These are phyloP conservation scores for Backusella westeae DNA, from an alignment of 192 early-diverging fungal species.

Conservation along the genomic window DNA sequence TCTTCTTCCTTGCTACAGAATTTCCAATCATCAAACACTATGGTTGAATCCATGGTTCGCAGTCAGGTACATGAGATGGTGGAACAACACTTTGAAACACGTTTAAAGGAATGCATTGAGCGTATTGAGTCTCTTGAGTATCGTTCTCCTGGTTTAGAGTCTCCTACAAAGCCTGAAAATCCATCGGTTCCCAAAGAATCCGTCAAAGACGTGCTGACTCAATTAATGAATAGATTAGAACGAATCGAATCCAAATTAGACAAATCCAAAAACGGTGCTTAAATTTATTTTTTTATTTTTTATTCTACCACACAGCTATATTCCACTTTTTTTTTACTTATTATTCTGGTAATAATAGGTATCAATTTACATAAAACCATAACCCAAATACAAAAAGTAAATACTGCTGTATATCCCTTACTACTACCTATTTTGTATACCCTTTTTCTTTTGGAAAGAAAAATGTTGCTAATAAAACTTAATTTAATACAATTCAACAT, in stretches of 20 bases:
- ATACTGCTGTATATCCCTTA: background rate
- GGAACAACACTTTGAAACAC: constrained; percentile 41
- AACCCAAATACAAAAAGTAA: constrained; percentile 2
- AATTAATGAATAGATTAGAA: constrained; percentile 17
- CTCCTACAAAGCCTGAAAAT: background rate
- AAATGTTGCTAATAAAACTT: constrained; percentile 5
- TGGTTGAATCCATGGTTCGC: constrained; percentile 77
- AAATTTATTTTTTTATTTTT: background rate
- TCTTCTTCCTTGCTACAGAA: constrained; percentile 70
- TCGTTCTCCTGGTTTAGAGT: background rate
- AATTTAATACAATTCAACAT: background rate
- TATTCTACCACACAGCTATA: background rate
- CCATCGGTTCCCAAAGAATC: background rate
- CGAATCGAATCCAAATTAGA: constrained; percentile 21
- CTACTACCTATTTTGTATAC: background rate
- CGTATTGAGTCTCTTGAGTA: constrained; percentile 13
- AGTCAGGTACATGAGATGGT: constrained; percentile 61
- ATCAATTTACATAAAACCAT: background rate
- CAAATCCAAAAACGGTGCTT: constrained; percentile 3
- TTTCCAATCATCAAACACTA: constrained; percentile 62
- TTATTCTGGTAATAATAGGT: background rate
- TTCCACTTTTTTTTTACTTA: background rate
- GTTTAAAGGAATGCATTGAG: constrained; percentile 29
- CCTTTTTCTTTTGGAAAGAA: constrained; percentile 1
- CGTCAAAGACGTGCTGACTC: background rate